phyloP scores from a whole-genome alignment of 2,329 filamentous ascomycete species.

The Lomentospora prolificans region DNA sequence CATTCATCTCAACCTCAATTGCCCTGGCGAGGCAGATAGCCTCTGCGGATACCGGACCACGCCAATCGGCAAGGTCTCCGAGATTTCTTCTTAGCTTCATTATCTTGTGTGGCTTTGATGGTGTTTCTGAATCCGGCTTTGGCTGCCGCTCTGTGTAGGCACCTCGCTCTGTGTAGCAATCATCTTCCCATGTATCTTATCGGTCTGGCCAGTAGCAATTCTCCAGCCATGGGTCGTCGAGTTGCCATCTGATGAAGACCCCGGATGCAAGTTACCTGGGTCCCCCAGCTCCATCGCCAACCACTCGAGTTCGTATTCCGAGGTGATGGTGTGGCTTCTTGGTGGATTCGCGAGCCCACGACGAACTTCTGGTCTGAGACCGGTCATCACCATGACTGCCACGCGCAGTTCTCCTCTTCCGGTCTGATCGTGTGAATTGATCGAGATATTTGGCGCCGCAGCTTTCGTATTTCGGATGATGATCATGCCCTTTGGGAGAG shows the following conservation, averaged over 20 bases:
- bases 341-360: conserved; percentile 12
- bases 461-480: not conserved
- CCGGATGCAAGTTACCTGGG: not conserved
- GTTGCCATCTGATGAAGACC: too few relatives aligned
- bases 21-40: conserved; percentile 11
- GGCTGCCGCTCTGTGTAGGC: too few relatives aligned
- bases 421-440: conserved; percentile 10
- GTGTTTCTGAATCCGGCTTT: too few relatives aligned
- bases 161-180: too few relatives aligned
- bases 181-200: too few relatives aligned
- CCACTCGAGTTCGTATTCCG: conserved; percentile 19
- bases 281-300: conserved; percentile 14
- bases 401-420: conserved; percentile 10
- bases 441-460: not conserved
- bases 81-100: conserved; percentile 14
- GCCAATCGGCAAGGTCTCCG: conserved; percentile 15
- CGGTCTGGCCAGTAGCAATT: too few relatives aligned
- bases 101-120: conserved; percentile 9
- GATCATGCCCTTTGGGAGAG: not conserved
- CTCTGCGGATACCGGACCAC: conserved; percentile 12
- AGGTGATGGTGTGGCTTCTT: not conserved
- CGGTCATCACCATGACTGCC: conserved; percentile 9
- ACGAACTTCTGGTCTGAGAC: conserved; percentile 17
- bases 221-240: too few relatives aligned
- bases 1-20: conserved; percentile 16